These are phyloP conservation scores for Barnettozyma sp. DNA, from an alignment of 805 yeast species.

Conservation along the genomic window DNA sequence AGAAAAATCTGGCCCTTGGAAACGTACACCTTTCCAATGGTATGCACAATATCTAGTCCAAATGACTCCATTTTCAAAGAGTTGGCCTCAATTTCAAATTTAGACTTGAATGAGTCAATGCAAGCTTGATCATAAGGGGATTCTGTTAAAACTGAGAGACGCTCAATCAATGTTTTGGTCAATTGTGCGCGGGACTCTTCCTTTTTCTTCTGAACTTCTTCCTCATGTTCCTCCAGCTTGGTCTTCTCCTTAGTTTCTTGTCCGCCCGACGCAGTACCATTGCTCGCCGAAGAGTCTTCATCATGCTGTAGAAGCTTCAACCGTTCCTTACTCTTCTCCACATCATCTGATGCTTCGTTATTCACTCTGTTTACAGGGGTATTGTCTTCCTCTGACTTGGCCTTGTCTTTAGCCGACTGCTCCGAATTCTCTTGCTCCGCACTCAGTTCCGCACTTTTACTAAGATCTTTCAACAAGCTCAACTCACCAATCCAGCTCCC, in stretches of 20 bases:
- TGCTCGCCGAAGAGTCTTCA: background rate
- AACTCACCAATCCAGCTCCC: constrained; percentile 83
- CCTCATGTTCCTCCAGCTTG: constrained; percentile 57
- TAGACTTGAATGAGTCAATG: constrained; percentile 51
- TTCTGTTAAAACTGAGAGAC: constrained; percentile 50
- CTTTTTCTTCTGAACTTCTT: constrained; percentile 63
- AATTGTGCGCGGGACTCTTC: constrained; percentile 59
- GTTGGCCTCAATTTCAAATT: constrained; percentile 78
- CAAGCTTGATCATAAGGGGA: constrained; percentile 60
- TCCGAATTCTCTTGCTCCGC: constrained; percentile 37
- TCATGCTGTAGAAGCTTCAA: constrained; percentile 7
- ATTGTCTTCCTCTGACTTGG: background rate
- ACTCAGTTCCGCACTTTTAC: constrained; percentile 49
- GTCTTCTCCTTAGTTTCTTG: constrained; percentile 35
- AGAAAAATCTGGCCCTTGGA: constrained; percentile 59
- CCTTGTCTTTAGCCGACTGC: constrained; percentile 8
- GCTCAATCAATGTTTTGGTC: constrained; percentile 47
- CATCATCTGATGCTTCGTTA: background rate
- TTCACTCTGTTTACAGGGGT: too few species aligned
- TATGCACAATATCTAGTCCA: constrained; percentile 74
- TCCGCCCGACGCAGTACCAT: background rate
- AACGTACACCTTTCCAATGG: constrained; percentile 62
- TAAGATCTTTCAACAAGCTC: constrained; percentile 67
- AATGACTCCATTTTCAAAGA: constrained; percentile 74
- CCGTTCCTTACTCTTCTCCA: constrained; percentile 6